Percentiles rank a stretch among this genome's conserved stretches.
These are phyloP conservation scores for Backusella sp. DNA, from an alignment of 192 early-diverging fungal genomes.

Conservation along the genomic window DNA sequence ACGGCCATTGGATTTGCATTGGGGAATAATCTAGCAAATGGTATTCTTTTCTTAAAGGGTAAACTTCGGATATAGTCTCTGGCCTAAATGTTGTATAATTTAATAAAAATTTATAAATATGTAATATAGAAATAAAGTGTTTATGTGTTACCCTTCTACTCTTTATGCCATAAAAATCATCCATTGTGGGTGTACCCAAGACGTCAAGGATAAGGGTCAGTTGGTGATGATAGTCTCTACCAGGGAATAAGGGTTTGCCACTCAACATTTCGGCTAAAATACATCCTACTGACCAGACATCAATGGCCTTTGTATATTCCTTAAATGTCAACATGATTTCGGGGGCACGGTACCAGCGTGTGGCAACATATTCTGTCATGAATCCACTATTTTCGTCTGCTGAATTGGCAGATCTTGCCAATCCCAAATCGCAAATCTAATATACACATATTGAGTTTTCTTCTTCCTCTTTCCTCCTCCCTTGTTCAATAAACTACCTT, in stretches of 20 bases:
- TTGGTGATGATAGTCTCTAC: conserved; percentile 94
- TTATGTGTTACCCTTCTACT: conserved; percentile 51
- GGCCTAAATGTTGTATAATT: conserved; percentile 46
- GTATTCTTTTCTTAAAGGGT: conserved; percentile 84
- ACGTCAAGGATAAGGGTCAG: conserved; percentile 93
- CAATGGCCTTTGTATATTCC: conserved; percentile 98
- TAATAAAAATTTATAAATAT: not conserved
- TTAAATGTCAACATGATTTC: conserved; percentile 98
- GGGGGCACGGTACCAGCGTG: conserved; percentile 92
- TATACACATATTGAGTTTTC: no score
- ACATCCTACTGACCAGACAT: conserved; percentile 91
- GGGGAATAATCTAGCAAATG: conserved; percentile 82
- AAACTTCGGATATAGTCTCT: conserved; percentile 89
- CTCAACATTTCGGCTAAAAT: conserved; percentile 84
- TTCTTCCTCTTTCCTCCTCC: not conserved
- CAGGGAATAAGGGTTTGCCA: conserved; percentile 79
- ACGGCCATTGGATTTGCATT: conserved; percentile 84
- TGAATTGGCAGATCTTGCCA: conserved; percentile 88
- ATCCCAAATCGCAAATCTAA: conserved; percentile 98
- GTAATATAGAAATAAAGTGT: conserved; percentile 3
- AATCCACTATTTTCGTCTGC: conserved; percentile 82
- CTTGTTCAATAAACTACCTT: conserved; percentile 44
- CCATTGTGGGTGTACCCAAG: conserved; percentile 95
- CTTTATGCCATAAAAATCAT: conserved; percentile 78
- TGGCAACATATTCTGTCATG: conserved; percentile 96